These are phyloP conservation scores for Thalia dealbata DNA, from an alignment of 176 grass and related monocot species.

Conservation along the genomic window DNA sequence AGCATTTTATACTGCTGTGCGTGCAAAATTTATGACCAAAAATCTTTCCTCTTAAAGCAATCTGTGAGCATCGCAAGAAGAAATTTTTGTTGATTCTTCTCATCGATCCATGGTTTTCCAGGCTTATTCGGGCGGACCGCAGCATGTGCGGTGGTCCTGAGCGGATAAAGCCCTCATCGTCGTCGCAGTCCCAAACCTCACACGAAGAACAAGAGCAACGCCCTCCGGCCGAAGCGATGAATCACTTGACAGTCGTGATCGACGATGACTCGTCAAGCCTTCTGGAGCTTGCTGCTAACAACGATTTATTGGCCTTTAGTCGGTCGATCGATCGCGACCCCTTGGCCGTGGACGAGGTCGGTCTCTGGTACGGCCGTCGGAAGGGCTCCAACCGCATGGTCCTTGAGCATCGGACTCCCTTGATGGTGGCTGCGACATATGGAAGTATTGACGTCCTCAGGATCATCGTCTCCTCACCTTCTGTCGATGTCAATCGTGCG, in stretches of 20 bases:
- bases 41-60: not conserved
- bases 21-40: too few relatives aligned
- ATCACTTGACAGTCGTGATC: not conserved
- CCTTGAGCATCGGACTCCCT: slow-evolving; percentile 51
- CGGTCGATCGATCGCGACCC: slow-evolving; percentile 12
- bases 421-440: slow-evolving; percentile 83
- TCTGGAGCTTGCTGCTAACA: slow-evolving; percentile 63
- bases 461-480: slow-evolving; percentile 34
- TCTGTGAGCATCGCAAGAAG: not conserved
- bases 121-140: not conserved
- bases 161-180: not conserved
- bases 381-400: slow-evolving; percentile 3
- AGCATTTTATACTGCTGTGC: too few relatives aligned
- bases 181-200: not conserved
- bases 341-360: slow-evolving; percentile 37
- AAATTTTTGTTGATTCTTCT: not conserved
- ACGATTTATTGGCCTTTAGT: slow-evolving; percentile 33
- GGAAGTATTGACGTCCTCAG: slow-evolving; percentile 41
- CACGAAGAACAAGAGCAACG: not conserved
- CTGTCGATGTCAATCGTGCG: slow-evolving; percentile 39
- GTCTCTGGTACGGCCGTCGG: not conserved
- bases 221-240: not conserved
- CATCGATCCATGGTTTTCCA: not conserved
- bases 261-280: slow-evolving; percentile 8
- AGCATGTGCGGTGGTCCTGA: not conserved